Base-by-base conservation (phyloP, 164 flowering plant genomes). In the Kingdonia uniflora region DNA sequence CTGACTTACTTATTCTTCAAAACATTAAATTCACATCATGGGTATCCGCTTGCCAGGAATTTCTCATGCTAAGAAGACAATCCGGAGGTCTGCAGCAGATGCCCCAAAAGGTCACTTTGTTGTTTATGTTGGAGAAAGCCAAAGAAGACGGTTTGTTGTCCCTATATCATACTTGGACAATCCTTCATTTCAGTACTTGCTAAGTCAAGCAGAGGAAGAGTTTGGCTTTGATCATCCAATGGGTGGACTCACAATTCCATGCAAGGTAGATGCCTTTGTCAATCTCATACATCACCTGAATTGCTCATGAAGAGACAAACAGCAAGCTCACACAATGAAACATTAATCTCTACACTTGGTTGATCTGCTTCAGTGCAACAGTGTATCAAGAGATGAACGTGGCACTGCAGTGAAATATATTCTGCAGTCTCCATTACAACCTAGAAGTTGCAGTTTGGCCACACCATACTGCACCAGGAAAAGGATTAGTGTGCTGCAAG, bases 101-200 rank as follows among this genome's bases (percentile, higher is more conserved):
- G 69, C 64, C 14, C 71, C 67, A 5, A 56, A 67, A 51, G 80
- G 79, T 25, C 64, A 73, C 49, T 33, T 64, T 26, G 62, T 73
- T 11, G 72, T 76, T 21, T 81, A 79, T 61, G 75, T 75, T 24
- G 76, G 80, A 55, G 80, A 68, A 37, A 60, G 10, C 15, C 52
- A 67, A 20, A 79, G 48, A 74, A 79, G 59, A 64, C 44, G 80
- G 2, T 77, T 64, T 42, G 68, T 75, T n/a, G 64, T 79, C 49
- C 80, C 84, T 17, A 19, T 77, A 38, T 62, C 74, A 0, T 71
- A 62, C 62, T 63, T 76, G 67, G 72, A 62, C 37, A 68, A 73
- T 35, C 69, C 77, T 58, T 55, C 55, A 35, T 76, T 79, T 42
- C 80, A 70, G 46, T 65, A 66, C n/a, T 62, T 79, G 66, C 58